Evolutionary conservation across 78 protist genomes (phyloP), one percentile per base, ranked within the genome.

Genomic region (Polysphondylium violaceum): DNA sequence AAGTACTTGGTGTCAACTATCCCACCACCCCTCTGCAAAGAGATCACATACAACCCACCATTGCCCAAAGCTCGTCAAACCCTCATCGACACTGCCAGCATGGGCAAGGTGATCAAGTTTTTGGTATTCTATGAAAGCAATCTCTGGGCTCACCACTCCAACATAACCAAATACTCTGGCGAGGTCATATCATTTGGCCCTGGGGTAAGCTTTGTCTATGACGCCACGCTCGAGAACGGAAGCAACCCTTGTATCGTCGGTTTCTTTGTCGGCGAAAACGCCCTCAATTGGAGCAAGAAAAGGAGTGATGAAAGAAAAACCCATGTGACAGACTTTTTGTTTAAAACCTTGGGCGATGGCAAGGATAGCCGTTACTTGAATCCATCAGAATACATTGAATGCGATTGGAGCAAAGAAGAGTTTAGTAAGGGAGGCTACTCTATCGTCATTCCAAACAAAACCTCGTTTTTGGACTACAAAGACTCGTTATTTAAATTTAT

Each of bases 61-160:
- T 31, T 76, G 29, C 68, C 86, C 19, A 27, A 11, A 56, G 12
- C 21, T 19, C 40, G 71, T 35, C 29, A 44, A 25, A 2, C 19
- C 14, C 33, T 76, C 23, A 41, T 33, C 0, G 27, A 47, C 29
- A 31, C 65, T 27, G 63, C 59, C 73, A n/a, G 23, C 44, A 86
- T 75, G 75, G 86, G 92, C 2, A 27, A 64, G 59, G 92, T 86
- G 14, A 86, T 86, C 3, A 86, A 86, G 38, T 75, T 86, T 40
- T 59, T 86, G 16, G 25, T 86, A 36, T 75, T 86, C 58, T 86
- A 86, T 53, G 55, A 86, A 12, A 17, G 23, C 25, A 50, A 77
- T 43, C 72, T 67, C 47, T 86, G 92, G 92, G 56, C 83, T 56
- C 68, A 69, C 8, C 23, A 51, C 0, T 79, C 83, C 11, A n/a